phyloP scores from a whole-genome alignment of 164 flowering plant genomes.

The Houttuynia cordata region DNA sequence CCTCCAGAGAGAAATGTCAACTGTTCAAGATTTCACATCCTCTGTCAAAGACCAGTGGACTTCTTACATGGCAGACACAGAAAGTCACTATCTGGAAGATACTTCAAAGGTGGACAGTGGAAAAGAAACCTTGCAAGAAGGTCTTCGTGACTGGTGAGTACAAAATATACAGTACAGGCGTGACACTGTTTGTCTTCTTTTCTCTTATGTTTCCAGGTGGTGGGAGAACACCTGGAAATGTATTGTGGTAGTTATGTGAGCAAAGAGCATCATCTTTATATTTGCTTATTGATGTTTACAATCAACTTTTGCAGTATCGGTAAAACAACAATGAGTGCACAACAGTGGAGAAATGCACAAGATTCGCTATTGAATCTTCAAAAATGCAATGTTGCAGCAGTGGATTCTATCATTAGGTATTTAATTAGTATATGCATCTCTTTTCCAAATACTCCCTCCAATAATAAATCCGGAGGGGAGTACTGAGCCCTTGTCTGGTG shows the following conservation, averaged over 20 bases:
- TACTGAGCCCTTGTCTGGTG: too few relatives aligned
- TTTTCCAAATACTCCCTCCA: too few relatives aligned
- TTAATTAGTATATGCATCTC: too few relatives aligned
- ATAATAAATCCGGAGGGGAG: too few relatives aligned
- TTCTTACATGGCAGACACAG: slow-evolving; percentile 60
- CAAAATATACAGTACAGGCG: too few relatives aligned
- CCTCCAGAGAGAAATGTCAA: slow-evolving; percentile 71
- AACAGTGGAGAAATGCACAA: slow-evolving; percentile 85
- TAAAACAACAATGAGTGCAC: slow-evolving; percentile 54
- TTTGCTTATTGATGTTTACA: neutral
- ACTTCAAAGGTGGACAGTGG: slow-evolving; percentile 68
- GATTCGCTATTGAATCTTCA: slow-evolving; percentile 71
- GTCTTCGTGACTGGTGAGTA: slow-evolving; percentile 66
- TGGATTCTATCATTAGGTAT: slow-evolving; percentile 68
- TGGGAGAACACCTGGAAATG: too few relatives aligned
- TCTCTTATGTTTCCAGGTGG: too few relatives aligned
- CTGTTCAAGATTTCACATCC: slow-evolving; percentile 59
- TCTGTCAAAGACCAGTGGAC: slow-evolving; percentile 73
- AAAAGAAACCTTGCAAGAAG: slow-evolving; percentile 53
- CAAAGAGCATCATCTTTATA: too few relatives aligned
- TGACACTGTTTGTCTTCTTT: neutral
- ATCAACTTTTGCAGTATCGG: slow-evolving; percentile 33
- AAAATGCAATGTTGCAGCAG: slow-evolving; percentile 61
- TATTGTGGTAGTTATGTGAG: too few relatives aligned
- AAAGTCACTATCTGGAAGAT: slow-evolving; percentile 60